These are phyloP conservation scores for Komagataella phaffii DNA, from an alignment of 805 yeast genomes.

Conservation along the genomic window DNA sequence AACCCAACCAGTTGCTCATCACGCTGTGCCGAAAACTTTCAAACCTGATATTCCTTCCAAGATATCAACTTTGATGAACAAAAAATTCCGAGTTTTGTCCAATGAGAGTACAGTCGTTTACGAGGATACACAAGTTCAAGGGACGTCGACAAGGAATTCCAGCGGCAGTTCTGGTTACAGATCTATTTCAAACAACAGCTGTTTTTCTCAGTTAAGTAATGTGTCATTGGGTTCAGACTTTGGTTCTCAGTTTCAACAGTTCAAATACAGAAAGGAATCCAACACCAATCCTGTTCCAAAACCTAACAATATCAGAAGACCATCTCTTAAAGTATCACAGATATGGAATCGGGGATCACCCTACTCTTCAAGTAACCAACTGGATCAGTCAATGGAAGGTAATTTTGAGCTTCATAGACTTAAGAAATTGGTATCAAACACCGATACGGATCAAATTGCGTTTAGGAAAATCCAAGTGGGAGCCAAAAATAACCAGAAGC, in stretches of 20 bases:
- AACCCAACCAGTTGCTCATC: conserved; percentile 10
- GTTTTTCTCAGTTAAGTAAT: not conserved
- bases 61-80: not conserved
- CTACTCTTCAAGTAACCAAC: not conserved
- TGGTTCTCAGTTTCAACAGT: not conserved
- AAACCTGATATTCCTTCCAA: not conserved
- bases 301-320: not conserved
- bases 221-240: not conserved
- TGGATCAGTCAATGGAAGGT: not conserved
- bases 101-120: not conserved
- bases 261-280: not conserved
- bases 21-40: not conserved
- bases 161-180: not conserved
- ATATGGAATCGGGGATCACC: not conserved
- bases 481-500: not conserved
- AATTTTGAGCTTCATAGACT: not conserved
- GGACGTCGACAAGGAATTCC: not conserved
- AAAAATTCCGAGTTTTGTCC: not conserved
- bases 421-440: not conserved
- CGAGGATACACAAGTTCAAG: not conserved
- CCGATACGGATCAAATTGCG: not conserved
- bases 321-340: not conserved
- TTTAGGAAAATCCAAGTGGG: not conserved
- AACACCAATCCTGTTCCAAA: not conserved
- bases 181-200: not conserved